Base-by-base conservation (phyloP, 768 basidiomycete genomes). In the Paxillus rubicundulus region DNA sequence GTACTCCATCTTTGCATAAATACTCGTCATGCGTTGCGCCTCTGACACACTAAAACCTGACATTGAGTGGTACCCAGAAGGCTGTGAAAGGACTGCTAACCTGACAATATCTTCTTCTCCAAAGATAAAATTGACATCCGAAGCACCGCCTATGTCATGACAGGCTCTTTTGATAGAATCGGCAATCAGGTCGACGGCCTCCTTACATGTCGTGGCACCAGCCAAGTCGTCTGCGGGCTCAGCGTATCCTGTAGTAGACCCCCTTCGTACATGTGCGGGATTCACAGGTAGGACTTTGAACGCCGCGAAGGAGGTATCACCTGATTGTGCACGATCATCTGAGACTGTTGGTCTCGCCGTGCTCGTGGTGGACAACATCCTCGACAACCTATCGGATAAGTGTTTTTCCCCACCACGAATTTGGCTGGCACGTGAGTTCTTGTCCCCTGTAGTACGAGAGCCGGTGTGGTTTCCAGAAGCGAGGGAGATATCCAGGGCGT, bases 1-100 rank as follows among this genome's bases (percentile, higher is more conserved):
- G 67, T 96, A 92, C 64, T 97, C 94, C 83, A 96, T 87, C 72
- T 93, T 92, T 13, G 92, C 82, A 67, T 91, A 89, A 58, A 95
- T 76, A 55, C 85, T 89, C 3, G 92, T 97, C 75, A 86, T 85
- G 49, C 82, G 78, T 66, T 87, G 85, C 2, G 95, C 95, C 59
- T 97, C 92, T 7, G 79, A 78, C 59, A 94, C 66, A 61, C 92
- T 94, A 58, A 50, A 44, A 53, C 36, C 36, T 49, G 6, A 16
- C 8, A n/a, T 44, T 54, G 21, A 58, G 51, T 33, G 17, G 14
- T 41, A 18, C 2, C 9, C n/a, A 38, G 32, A 40, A 37, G 1
- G 32, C 7, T 21, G 12, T 16, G 20, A 2, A 18, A 24, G 33
- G 21, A 9, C 44, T 14, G 47, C 81, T 62, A 57, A 89, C 90